Evolutionary conservation across 768 basidiomycete species (phyloP), one percentile per base, ranked within the genome.

Genomic region (Amanita muscaria): DNA sequence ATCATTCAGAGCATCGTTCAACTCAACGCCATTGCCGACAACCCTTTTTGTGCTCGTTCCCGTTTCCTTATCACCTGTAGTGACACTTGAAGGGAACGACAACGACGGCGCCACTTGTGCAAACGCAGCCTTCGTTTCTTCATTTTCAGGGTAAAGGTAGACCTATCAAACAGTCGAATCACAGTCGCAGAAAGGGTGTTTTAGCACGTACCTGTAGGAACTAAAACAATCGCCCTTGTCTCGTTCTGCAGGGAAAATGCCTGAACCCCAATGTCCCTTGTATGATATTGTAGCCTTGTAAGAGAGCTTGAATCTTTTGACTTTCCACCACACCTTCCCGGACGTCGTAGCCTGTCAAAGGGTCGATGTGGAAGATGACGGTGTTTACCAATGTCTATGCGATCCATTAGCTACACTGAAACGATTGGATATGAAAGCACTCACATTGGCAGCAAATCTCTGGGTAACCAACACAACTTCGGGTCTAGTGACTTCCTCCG

Each of bases 331-430:
- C 34, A 4, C 15, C 35, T 12, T 27, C 2, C 9, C 36, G 44
- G 5, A 62, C 60, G 42, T 85, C 79, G n/a, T 71, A 68, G n/a
- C 88, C 88, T 0, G 83, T 89, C n/a, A 87, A 53, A 1, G 86
- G 80, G 50, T 89, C 73, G 24, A 91, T 63, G 41, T 87, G 83
- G 66, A 85, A 88, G 7, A 85, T 42, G 1, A 87, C 83, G 0
- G 85, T 88, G 49, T 85, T 81, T 6, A 78, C 70, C 33, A 80
- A 65, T 6, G 68, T 59, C 82, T 87, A 24, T 40, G 31, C 33
- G 34, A 35, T 44, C 24, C 54, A 40, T 16, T 23, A 34, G n/a
- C 35, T 3, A 29, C 25, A 24, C 24, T 12, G 27, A 34, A 16
- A 46, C 40, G 41, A 25, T n/a, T 14, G 14, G 11, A 24, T 25